These are phyloP conservation scores for Casuarina glauca DNA, from an alignment of 306 rosid species.

Conservation along the genomic window DNA sequence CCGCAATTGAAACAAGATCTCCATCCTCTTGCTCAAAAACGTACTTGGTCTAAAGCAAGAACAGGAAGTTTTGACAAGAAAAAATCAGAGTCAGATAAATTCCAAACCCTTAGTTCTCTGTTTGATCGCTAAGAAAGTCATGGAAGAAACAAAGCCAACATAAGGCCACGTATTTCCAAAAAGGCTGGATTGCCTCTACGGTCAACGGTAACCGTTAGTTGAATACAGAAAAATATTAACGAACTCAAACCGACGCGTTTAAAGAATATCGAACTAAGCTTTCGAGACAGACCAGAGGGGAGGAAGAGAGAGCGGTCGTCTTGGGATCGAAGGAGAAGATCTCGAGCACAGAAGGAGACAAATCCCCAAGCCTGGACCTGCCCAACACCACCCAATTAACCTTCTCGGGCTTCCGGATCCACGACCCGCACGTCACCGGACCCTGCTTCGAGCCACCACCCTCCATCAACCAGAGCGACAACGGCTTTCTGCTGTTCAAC, in stretches of 20 bases:
- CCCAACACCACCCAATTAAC: slow-evolving; percentile 55
- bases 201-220: not conserved
- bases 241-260: not conserved
- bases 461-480: slow-evolving; percentile 42
- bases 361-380: slow-evolving; percentile 53
- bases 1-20: slow-evolving; percentile 72
- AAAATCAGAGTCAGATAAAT: not conserved
- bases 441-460: slow-evolving; percentile 62
- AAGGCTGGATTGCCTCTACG: not conserved
- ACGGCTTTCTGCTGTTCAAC: not conserved
- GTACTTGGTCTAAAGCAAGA: slow-evolving; percentile 48
- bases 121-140: not conserved
- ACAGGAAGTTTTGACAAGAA: slow-evolving; percentile 2
- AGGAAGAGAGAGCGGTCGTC: slow-evolving; percentile 57
- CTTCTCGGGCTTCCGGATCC: slow-evolving; percentile 94
- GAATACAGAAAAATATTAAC: not conserved
- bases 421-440: slow-evolving; percentile 74
- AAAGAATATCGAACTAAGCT: no score
- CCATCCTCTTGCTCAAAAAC: slow-evolving; percentile 89
- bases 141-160: not conserved
- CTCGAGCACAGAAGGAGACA: slow-evolving; percentile 63
- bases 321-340: slow-evolving; percentile 77
- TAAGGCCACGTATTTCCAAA: not conserved
- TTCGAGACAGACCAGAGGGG: slow-evolving; percentile 62
- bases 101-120: not conserved